A percentile compares a stretch with the other conserved stretches of the same genome.
phyloP scores from a whole-genome alignment of 345 rosid genomes.

The Trapa incisa region DNA sequence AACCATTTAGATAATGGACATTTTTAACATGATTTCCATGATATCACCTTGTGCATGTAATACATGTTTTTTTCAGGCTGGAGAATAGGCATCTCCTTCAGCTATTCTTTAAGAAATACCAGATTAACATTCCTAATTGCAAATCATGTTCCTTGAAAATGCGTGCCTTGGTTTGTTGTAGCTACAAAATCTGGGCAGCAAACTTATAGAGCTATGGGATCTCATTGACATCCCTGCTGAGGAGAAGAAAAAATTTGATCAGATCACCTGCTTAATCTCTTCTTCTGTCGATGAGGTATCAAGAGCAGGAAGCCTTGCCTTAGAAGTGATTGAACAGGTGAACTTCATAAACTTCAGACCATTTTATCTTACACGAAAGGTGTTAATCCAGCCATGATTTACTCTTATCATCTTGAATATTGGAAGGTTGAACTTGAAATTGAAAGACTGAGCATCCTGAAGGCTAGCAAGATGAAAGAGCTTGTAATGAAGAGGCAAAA shows the following conservation, averaged over 20 bases:
- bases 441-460: slow-evolving; percentile 48
- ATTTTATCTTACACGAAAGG: neutral
- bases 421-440: slow-evolving; percentile 55
- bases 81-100: too few relatives aligned
- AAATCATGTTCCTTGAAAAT: neutral
- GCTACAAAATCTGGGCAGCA: slow-evolving; percentile 64
- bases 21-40: neutral
- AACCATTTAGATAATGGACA: too few relatives aligned
- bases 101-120: neutral
- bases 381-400: neutral
- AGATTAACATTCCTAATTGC: neutral
- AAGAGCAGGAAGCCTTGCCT: slow-evolving; percentile 45
- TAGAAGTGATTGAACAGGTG: slow-evolving; percentile 66
- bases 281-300: slow-evolving; percentile 36
- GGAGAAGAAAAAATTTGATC: slow-evolving; percentile 45
- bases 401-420: neutral
- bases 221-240: slow-evolving; percentile 57
- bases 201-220: slow-evolving; percentile 54
- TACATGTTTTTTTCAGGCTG: too few relatives aligned
- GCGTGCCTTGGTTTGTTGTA: slow-evolving; percentile 6
- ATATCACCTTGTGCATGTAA: neutral
- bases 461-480: slow-evolving; percentile 78
- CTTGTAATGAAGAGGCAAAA: slow-evolving; percentile 66
- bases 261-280: slow-evolving; percentile 33
- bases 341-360: neutral